Base-by-base conservation (phyloP, 495 filamentous ascomycete species). In the Xylaria curta region DNA sequence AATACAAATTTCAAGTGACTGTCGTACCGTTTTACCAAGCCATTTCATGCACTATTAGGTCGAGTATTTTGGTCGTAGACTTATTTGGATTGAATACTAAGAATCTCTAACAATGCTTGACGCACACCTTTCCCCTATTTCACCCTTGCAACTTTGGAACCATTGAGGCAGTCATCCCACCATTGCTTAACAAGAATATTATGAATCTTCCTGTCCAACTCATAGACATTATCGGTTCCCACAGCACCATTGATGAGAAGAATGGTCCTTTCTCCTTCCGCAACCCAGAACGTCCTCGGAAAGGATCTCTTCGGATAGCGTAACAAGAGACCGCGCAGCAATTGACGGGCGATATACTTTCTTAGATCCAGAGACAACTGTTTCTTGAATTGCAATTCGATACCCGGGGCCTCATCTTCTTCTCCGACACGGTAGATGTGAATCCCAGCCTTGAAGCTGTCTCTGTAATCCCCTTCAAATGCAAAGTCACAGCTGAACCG, bases 231-330 rank as follows among this genome's bases (percentile, higher is more conserved):
- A 28, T 5, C 1, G 4, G 13, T 24, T 8, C 33, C 40, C 38
- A 26, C n/a, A 0, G 40, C 40, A 19, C 28, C 24, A 9, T 46
- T 44, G 38, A 13, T 31, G n/a, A 24, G 10, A 9, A 63, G 60
- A 7, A 28, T 19, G 4, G 8, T 0, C 38, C 5, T 40, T 1
- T 63, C 60, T 4, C n/a, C n/a, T 21, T 63, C 40, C 2, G 21
- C 60, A 19, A 63, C 13, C 28, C n/a, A 26, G 38, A 63, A 63
- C 8, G 33, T 44, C n/a, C 60, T n/a, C 21, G 60, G 60, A 19
- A 63, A 63, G 12, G 19, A 44, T 13, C 24, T 31, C 38, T 2
- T 28, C 60, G 60, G 60, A 24, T 44, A 63, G 13, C 60, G 60
- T 1, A 63, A 17, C 40, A 44, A 3, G 10, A 63, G 7, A 28